Base-by-base conservation (phyloP, 805 yeast genomes). In the Yarrowia sp. region DNA sequence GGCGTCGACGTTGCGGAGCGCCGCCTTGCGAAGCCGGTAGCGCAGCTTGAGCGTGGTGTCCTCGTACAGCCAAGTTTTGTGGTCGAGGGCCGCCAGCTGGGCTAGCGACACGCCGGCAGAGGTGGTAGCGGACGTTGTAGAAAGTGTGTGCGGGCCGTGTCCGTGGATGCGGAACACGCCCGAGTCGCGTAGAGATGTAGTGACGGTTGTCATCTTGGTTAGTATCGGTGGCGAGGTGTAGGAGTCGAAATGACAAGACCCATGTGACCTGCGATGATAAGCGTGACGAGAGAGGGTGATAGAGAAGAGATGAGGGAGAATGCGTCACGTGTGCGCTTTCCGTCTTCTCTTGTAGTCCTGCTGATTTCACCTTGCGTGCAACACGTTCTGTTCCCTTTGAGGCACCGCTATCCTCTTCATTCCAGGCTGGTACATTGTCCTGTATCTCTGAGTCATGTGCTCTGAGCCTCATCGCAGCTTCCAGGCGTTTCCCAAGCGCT, bases 121-220 rank as follows among this genome's bases (percentile, higher is more conserved):
- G 25, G 42, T 51, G 5, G 31, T 49, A 7, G 41, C 12, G 9
- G 42, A 14, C 5, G 39, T n/a, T n/a, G n/a, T n/a, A n/a, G n/a
- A n/a, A n/a, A n/a, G n/a, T n/a, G n/a, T 14, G 38, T 19, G 55
- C 9, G 58, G 6, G 41, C 58, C 13, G 58, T 29, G 58, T 35
- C 42, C 58, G 32, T 51, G 58, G 24, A 51, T 51, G 42, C 58
- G 58, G 42, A 51, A 51, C 58, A 51, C 58, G 27, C 58, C 58
- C 32, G 58, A 51, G 42, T 51, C 58, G 58, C 58, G 58, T 33
- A 51, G 58, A 51, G 58, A 51, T 51, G 58, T 51, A 8, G 58
- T 51, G 58, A 51, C 58, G 13, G 58, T 51, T 22, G 58, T 51
- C 58, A 51, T 51, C 58, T 51, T 29, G 33, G 58, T 51, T 51